phyloP scores from a whole-genome alignment of 257 asterid genomes.

The Jasminum sambac region DNA sequence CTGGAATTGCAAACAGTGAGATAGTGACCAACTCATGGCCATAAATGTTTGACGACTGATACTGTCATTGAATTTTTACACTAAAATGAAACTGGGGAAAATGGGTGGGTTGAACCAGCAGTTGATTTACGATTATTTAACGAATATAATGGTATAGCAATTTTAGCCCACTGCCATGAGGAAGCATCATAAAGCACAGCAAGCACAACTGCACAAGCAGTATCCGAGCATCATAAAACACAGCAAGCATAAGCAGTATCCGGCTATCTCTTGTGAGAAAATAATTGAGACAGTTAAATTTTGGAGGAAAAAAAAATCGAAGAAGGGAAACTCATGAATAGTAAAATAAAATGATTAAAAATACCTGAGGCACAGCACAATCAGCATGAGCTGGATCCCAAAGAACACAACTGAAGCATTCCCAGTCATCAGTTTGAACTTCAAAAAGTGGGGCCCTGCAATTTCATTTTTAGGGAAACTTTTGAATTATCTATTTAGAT shows the following conservation, averaged over 20 bases:
- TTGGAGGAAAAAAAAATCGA: slow-evolving; percentile 10
- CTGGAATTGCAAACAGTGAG: neutral
- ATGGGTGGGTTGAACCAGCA: slow-evolving; percentile 8
- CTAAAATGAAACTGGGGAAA: neutral
- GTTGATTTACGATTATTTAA: neutral
- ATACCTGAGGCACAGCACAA: slow-evolving; percentile 95
- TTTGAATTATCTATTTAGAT: slow-evolving; percentile 3
- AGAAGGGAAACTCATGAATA: slow-evolving; percentile 7
- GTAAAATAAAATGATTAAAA: slow-evolving; percentile 9
- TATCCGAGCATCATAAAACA: neutral
- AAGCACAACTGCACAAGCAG: neutral
- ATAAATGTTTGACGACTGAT: neutral
- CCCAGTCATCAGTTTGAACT: slow-evolving; percentile 86
- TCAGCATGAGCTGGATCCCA: slow-evolving; percentile 96
- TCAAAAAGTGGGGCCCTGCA: slow-evolving; percentile 92
- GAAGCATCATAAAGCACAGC: neutral
- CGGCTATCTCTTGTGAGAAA: neutral
- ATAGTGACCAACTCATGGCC: neutral
- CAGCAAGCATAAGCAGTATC: neutral
- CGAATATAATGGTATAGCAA: neutral
- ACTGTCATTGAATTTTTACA: neutral
- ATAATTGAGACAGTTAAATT: slow-evolving; percentile 9
- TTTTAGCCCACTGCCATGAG: neutral
- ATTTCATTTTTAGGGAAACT: slow-evolving; percentile 7
- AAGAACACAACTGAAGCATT: slow-evolving; percentile 69